Evolutionary conservation across 2,329 filamentous ascomycete species (phyloP).

Genomic region (Fusarium udum): DNA sequence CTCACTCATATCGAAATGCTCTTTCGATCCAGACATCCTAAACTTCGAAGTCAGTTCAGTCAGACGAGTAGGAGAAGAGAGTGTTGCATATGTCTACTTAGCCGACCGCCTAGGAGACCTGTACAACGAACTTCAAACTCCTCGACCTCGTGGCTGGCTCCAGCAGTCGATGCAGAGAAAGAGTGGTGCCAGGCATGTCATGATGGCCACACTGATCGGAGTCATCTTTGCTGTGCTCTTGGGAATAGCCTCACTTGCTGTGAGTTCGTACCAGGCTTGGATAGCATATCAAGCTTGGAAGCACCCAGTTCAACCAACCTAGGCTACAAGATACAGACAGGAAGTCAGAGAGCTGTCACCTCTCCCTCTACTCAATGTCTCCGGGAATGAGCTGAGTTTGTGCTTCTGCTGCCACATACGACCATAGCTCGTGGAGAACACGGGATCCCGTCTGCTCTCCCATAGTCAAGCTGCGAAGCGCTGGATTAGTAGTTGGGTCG

Average conservation of each 20-base stretch:
- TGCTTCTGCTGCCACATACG: background rate
- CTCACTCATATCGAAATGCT: background rate
- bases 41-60: background rate
- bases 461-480: no score
- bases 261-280: background rate
- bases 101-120: background rate
- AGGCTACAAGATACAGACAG: background rate
- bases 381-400: accelerated
- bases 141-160: background rate
- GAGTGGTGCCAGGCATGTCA: background rate
- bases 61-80: background rate
- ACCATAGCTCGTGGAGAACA: background rate
- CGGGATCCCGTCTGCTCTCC: no score
- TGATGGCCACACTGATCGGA: background rate
- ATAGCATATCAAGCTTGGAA: background rate
- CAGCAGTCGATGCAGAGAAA: background rate
- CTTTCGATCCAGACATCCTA: background rate
- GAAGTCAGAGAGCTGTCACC: background rate
- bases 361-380: background rate
- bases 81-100: background rate
- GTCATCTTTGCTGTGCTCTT: background rate
- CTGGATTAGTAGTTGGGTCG: no score
- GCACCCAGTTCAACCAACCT: background rate
- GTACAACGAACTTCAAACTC: background rate
- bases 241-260: background rate